phyloP scores from a whole-genome alignment of 2,329 filamentous ascomycete species.

The Aspergillus sp. region DNA sequence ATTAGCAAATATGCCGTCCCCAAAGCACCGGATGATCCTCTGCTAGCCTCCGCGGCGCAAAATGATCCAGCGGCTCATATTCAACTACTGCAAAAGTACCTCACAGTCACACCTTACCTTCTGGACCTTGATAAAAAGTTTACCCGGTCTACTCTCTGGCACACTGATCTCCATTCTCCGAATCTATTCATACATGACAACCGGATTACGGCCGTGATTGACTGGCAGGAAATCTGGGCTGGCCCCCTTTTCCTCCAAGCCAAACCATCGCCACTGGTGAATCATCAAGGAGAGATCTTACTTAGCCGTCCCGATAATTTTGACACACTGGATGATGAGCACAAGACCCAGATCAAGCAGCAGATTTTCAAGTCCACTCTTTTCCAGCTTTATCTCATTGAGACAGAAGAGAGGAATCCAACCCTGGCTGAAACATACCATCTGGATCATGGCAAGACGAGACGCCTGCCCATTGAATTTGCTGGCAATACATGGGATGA shows the following conservation, averaged over 20 bases:
- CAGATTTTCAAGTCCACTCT: conserved; percentile 13
- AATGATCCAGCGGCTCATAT: conserved; percentile 24
- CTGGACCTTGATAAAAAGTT: conserved; percentile 19
- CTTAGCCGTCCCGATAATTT: conserved; percentile 19
- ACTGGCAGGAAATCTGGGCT: conserved; percentile 35
- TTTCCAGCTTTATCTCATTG: conserved; percentile 14
- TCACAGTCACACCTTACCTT: conserved; percentile 22
- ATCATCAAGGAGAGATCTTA: conserved; percentile 15
- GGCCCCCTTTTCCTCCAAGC: conserved; percentile 18
- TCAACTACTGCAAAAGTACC: conserved; percentile 26
- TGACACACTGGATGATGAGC: conserved; percentile 7
- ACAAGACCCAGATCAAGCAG: conserved; percentile 10
- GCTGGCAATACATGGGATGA: conserved; percentile 19
- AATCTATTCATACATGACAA: conserved; percentile 35
- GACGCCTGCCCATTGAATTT: conserved; percentile 14
- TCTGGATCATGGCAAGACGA: conserved; percentile 17
- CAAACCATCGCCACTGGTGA: conserved; percentile 12
- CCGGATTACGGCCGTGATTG: conserved; percentile 36
- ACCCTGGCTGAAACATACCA: conserved; percentile 13
- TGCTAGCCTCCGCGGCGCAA: conserved; percentile 17
- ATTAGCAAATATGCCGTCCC: conserved; percentile 22
- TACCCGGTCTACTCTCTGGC: conserved; percentile 29
- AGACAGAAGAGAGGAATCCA: conserved; percentile 12
- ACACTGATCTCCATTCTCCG: conserved; percentile 32
- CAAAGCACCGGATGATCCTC: conserved; percentile 15